Evolutionary conservation across 2,329 filamentous ascomycete genomes (phyloP), one percentile per base, ranked within the genome.

Genomic region (Cordyceps javanica): DNA sequence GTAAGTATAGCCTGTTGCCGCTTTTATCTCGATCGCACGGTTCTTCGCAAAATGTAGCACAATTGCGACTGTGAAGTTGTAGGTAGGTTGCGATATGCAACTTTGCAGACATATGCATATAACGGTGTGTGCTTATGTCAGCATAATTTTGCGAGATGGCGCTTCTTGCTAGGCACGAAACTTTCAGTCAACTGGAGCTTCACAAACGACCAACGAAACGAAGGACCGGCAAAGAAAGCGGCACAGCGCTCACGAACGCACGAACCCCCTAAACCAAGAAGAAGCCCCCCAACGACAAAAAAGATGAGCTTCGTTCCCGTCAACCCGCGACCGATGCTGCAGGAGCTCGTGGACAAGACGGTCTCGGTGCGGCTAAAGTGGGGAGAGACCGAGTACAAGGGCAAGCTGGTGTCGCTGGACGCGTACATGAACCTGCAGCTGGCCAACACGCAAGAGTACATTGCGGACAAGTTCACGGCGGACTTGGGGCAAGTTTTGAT

Each of bases 401-500:
- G 94, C 71, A 84, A 85, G 64, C 84, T 99, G 62, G 89, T 96
- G 69, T 93, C 89, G 67, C 90, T 96, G 69, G 94, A 99, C 77
- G 91, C 89, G 70, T 99, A 99, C 80, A 97, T 99, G 93, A 99
- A 99, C 78, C 86, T 99, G 63, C 91, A 97, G 77, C 83, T 99
- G 62, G 86, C 87, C 64, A 87, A 88, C 67, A 92, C 93, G 53
- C 90, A 96, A 75, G 94, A 99, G 75, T 97, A 88, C 75, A 89
- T 96, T 69, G 86, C 91, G 70, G 88, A 90, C 65, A 89, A 95
- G 81, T 87, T 85, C 71, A 91, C 88, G 36, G 93, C 91, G 58
- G 84, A 84, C 50, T 76, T 99, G 63, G 94, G 94, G 7, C 89
- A 96, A 75, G 92, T 99, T 46, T 74, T 99, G 67, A 97, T 99